Evolutionary conservation across 2,329 filamentous ascomycete species (phyloP), one percentile per base, ranked within the genome.

Genomic region (Aspergillus fijiensis): DNA sequence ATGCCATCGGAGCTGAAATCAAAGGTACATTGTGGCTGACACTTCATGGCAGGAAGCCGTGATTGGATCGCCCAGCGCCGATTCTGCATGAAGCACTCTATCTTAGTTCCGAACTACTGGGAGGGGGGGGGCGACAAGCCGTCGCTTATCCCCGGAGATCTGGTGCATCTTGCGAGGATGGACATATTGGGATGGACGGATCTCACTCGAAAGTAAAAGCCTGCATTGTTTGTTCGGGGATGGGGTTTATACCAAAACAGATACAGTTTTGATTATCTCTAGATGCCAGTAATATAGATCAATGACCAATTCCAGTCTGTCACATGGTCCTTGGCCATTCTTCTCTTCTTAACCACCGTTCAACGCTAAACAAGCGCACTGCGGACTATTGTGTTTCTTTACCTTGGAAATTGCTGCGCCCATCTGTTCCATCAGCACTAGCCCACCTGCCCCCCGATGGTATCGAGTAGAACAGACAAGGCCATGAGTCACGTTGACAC

Each of bases 11-110:
- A 45, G 39, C 31, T 47, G 31, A 21, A 27, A 42, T 3, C 10
- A 16, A 5, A 33, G 27, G 33, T 12, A 3, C 42, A 45, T 7
- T 19, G 39, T 19, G 6, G 19, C 39, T 25, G 52, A 55, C 53
- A 35, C 29, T 16, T 16, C 9, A 47, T 25, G n/a, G 10, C 19
- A 55, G 53, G 53, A 55, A 33, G 53, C 53, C 42, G 53, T 55
- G 27, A 55, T 55, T 31, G 53, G 53, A 35, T 49, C 42, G 4
- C 19, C 53, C 16, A 47, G 48, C 25, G 23, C 52, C 29, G 39
- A 55, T 21, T 55, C 53, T 19, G 53, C 53, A 19, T 55, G n/a
- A 49, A n/a, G 39, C 39, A 12, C 11, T 45, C 39, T 45, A 9
- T 45, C 39, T 45, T 19, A 19, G 16, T 9, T 9, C 39, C 39